phyloP scores from a whole-genome alignment of 164 flowering plant genomes.

The Umbilicus rupestris region DNA sequence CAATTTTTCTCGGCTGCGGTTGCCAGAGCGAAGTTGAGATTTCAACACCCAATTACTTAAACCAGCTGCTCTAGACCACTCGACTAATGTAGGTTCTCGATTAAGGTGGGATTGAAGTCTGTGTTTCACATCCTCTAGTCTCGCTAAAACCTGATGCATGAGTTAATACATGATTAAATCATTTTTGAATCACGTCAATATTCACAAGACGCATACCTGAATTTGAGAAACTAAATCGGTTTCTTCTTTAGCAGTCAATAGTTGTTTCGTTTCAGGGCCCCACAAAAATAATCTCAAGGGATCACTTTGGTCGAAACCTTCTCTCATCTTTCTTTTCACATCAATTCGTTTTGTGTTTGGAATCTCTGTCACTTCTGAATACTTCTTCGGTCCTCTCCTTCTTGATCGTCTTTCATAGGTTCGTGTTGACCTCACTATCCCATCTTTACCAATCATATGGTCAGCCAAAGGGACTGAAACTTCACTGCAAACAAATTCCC shows the following conservation, averaged over 20 bases:
- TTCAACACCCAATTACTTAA: conserved; percentile 46
- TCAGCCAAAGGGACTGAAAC: conserved; percentile 18
- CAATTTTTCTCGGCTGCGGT: conserved; percentile 60
- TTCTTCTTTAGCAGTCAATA: conserved; percentile 68
- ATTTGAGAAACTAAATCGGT: conserved; percentile 40
- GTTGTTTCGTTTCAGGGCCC: conserved; percentile 55
- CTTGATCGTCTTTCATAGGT: conserved; percentile 50
- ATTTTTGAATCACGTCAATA: not conserved
- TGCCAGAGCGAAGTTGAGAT: conserved; percentile 40
- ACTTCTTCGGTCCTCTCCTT: conserved; percentile 38
- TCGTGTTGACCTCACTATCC: conserved; percentile 57
- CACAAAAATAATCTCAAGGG: conserved; percentile 56
- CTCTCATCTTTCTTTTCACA: conserved; percentile 22
- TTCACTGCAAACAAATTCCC: conserved; percentile 17
- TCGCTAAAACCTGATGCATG: conserved; percentile 42
- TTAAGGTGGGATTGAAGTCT: conserved; percentile 55
- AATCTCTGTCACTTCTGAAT: conserved; percentile 17
- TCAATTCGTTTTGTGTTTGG: conserved; percentile 17
- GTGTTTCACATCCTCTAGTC: conserved; percentile 53
- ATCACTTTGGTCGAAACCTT: conserved; percentile 45
- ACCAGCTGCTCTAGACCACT: conserved; percentile 81
- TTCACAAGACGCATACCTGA: conserved; percentile 33
- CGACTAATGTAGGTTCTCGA: conserved; percentile 75
- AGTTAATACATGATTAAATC: conserved; percentile 13
- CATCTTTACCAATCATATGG: conserved; percentile 21